These are phyloP conservation scores for Rhododendron mucronatum DNA, from an alignment of 148 eudicot species.

Conservation along the genomic window DNA sequence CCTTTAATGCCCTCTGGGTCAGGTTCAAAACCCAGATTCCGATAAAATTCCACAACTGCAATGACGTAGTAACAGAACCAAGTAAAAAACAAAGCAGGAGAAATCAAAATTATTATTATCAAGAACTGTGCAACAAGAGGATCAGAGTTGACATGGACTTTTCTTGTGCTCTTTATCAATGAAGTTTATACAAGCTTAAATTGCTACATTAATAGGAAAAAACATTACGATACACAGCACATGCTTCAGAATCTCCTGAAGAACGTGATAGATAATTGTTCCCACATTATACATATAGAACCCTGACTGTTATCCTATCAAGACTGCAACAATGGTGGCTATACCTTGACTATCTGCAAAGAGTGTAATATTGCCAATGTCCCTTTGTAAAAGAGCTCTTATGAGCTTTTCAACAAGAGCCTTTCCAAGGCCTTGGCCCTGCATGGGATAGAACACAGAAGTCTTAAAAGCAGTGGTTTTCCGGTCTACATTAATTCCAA, in stretches of 20 bases:
- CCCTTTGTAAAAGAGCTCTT: slow-evolving; percentile 87
- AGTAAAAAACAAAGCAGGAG: neutral
- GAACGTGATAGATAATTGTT: neutral
- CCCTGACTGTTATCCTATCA: neutral
- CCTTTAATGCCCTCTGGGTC: slow-evolving; percentile 99
- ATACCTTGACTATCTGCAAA: slow-evolving; percentile 94
- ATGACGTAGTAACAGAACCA: neutral
- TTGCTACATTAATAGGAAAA: neutral
- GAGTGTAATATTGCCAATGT: slow-evolving; percentile 87
- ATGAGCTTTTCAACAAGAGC: slow-evolving; percentile 90
- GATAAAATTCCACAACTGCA: slow-evolving; percentile 94
- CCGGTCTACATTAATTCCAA: neutral
- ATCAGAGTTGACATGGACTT: neutral
- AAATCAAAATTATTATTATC: neutral
- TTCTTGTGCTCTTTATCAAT: neutral
- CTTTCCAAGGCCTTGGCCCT: slow-evolving; percentile 99
- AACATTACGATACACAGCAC: neutral
- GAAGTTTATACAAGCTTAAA: neutral
- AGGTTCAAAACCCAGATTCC: slow-evolving; percentile 75
- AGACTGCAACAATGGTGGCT: neutral
- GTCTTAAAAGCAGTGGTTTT: neutral
- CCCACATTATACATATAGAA: neutral
- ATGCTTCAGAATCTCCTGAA: neutral
- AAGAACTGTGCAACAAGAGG: neutral
- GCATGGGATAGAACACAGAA: slow-evolving; percentile 7